Evolutionary conservation across 2,329 filamentous ascomycete genomes (phyloP).

Genomic region (Colletotrichum orbiculare): DNA sequence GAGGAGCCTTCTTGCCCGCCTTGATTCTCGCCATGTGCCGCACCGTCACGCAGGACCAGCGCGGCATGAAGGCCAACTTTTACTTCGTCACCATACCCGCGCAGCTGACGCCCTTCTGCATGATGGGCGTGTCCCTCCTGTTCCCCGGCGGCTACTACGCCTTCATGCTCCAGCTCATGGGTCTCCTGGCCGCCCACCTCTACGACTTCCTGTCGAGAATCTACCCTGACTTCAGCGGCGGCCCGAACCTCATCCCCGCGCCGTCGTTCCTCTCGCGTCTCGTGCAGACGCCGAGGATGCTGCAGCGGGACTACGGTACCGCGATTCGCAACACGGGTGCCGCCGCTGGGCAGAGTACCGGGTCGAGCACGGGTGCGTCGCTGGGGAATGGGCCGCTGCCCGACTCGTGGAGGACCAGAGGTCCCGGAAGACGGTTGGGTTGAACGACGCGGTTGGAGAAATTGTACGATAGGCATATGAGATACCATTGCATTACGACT

Average conservation of each 20-base stretch:
- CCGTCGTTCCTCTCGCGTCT: slow-evolving; percentile 77
- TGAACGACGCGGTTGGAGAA: slow-evolving; percentile 1
- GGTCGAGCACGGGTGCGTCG: slow-evolving; percentile 54
- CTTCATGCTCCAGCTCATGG: slow-evolving; percentile 75
- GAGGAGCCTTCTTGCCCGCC: slow-evolving; percentile 66
- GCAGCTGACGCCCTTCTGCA: slow-evolving; percentile 82
- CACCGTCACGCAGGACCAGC: slow-evolving; percentile 87
- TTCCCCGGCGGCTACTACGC: slow-evolving; percentile 65
- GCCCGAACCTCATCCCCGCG: slow-evolving; percentile 79
- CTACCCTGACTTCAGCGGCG: slow-evolving; percentile 90
- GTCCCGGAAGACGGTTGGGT: slow-evolving; percentile 71
- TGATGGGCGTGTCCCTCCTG: slow-evolving; percentile 80
- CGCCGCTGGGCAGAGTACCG: slow-evolving; percentile 46
- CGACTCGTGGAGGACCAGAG: slow-evolving; percentile 72
- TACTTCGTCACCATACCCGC: slow-evolving; percentile 87
- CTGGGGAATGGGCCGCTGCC: slow-evolving; percentile 63
- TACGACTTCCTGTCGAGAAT: slow-evolving; percentile 91
- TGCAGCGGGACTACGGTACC: slow-evolving; percentile 71
- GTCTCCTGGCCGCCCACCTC: slow-evolving; percentile 87
- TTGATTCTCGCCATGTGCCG: slow-evolving; percentile 85
- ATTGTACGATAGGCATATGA: not conserved
- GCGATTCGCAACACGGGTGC: slow-evolving; percentile 56
- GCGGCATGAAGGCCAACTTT: slow-evolving; percentile 79
- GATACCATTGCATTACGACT: slow-evolving; percentile 32
- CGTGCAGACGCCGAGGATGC: slow-evolving; percentile 64